Conservation (phyloP, 2,329 filamentous ascomycete genomes). For the Claviceps africana region DNA sequence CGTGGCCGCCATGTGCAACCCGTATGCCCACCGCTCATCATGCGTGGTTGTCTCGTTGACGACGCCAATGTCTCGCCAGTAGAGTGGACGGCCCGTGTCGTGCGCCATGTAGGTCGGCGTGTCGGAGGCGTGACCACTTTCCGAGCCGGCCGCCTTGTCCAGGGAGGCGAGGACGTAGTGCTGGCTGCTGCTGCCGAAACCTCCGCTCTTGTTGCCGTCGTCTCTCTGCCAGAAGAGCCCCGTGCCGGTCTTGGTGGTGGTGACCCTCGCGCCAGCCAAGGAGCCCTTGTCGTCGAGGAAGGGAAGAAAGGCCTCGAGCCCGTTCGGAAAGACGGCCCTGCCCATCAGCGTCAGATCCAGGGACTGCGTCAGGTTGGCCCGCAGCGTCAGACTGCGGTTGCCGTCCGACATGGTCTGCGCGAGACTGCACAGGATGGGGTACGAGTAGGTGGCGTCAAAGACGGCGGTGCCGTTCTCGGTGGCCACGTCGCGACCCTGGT, state of each 20-base stretch:
- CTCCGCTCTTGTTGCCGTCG: constrained; percentile 31
- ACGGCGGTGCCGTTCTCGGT: neutral
- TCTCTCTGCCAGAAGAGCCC: constrained; percentile 38
- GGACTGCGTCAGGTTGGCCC: constrained; percentile 26
- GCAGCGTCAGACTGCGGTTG: constrained; percentile 11
- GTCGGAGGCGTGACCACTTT: neutral
- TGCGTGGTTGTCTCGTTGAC: constrained; percentile 37
- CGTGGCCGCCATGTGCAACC: neutral
- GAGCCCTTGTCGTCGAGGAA: constrained; percentile 11
- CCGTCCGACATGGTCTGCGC: neutral
- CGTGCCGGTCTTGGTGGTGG: constrained; percentile 42
- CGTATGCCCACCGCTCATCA: constrained; percentile 25
- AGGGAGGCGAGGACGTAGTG: constrained; percentile 32
- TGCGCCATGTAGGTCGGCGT: neutral
- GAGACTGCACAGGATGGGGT: constrained; percentile 7
- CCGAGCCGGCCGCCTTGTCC: neutral
- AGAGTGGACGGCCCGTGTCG: constrained; percentile 28
- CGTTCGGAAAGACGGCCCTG: constrained; percentile 37
- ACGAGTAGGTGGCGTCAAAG: constrained; percentile 6
- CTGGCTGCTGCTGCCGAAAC: constrained; percentile 43
- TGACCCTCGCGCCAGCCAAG: constrained; percentile 19
- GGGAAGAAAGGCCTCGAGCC: constrained; percentile 40
- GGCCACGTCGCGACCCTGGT: constrained; percentile 8
- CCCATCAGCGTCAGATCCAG: constrained; percentile 24
- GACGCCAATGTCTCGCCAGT: constrained; percentile 40